Base-by-base conservation (phyloP, 495 filamentous ascomycete genomes). In the Letharia lupina region DNA sequence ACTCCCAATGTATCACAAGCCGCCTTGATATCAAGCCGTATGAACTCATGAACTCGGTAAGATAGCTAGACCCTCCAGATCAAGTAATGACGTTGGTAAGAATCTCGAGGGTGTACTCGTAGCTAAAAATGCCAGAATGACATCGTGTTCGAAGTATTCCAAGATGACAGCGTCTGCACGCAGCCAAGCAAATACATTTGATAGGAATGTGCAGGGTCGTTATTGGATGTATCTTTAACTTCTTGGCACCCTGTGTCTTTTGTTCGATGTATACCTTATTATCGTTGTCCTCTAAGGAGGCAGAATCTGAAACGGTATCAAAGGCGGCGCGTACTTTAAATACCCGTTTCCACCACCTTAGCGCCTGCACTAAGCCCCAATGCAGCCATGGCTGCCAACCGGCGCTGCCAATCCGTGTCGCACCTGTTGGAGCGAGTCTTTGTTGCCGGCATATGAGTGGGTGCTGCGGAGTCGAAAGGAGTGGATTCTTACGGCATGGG, bases 301-400 rank as follows among this genome's bases (percentile, higher is more conserved):
- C 23, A 50, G 3, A 52, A 52, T 28, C 48, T 31, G 48, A 52
- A 52, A 52, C 48, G 10, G 23, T 31, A 10, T 52, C 48, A 10
- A 52, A 31, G 10, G 48, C 48, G 48, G 48, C 48, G 48, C 48
- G 48, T 52, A 52, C 48, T 52, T 52, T 48, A 62, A 48, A 62
- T 35, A 62, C 60, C 39, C 60, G 60, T 39, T 28, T 31, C 60
- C 39, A 1, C 12, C n/a, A 20, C 4, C 9, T 47, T 31, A 45
- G 28, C 60, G 48, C 48, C 23, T 0, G 7, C 47, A 11, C 47
- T 23, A 50, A 10, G 9, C 47, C 18, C 47, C 20, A 9, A 50
- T 23, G 20, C 47, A 7, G 47, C n/a, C n/a, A 11, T 28, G 23
- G 23, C 23, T 28, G 23, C 23, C 23, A 28, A 28, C 23, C 20